A percentile compares a stretch with the other conserved stretches of the same genome.
Evolutionary conservation across 1,139 yeast species (phyloP).

Genomic region (Zygosaccharomyces sapae): DNA sequence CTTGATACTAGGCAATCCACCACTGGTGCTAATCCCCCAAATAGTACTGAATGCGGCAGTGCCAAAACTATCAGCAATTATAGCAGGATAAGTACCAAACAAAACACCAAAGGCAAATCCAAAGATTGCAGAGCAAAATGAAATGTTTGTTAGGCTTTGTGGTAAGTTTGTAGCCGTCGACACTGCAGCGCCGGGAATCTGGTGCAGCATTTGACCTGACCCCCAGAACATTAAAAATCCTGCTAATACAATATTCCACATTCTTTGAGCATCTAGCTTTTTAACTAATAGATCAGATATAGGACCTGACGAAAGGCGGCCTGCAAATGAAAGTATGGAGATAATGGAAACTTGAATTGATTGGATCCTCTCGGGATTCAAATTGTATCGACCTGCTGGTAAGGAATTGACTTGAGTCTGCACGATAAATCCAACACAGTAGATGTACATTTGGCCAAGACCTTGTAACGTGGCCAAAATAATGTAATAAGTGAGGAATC

Average conservation of each 20-base stretch:
- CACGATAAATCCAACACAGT: conserved; percentile 67
- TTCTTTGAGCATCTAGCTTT: conserved; percentile 50
- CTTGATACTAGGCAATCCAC: conserved; percentile 42
- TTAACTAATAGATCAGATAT: conserved; percentile 57
- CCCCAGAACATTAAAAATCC: conserved; percentile 46
- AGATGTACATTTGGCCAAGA: conserved; percentile 74
- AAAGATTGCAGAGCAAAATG: conserved; percentile 54
- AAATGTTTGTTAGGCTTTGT: conserved; percentile 39
- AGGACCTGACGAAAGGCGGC: conserved; percentile 66
- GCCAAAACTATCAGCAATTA: conserved; percentile 73
- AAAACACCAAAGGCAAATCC: conserved; percentile 79
- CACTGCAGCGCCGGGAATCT: neutral
- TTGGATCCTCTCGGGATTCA: conserved; percentile 45
- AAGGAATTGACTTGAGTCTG: conserved; percentile 46
- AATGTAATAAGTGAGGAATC: conserved; percentile 47
- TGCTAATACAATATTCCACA: conserved; percentile 63
- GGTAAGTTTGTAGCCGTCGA: conserved; percentile 11
- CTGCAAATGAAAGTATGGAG: conserved; percentile 62
- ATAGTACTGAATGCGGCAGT: conserved; percentile 67
- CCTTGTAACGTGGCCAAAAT: conserved; percentile 64
- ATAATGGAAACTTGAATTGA: conserved; percentile 70
- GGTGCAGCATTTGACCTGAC: conserved; percentile 36
- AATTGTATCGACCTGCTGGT: conserved; percentile 21
- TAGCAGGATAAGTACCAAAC: conserved; percentile 78
- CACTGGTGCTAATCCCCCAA: conserved; percentile 73